Base-by-base conservation (phyloP, 768 basidiomycete species). In the Xerocomus potaroensis region DNA sequence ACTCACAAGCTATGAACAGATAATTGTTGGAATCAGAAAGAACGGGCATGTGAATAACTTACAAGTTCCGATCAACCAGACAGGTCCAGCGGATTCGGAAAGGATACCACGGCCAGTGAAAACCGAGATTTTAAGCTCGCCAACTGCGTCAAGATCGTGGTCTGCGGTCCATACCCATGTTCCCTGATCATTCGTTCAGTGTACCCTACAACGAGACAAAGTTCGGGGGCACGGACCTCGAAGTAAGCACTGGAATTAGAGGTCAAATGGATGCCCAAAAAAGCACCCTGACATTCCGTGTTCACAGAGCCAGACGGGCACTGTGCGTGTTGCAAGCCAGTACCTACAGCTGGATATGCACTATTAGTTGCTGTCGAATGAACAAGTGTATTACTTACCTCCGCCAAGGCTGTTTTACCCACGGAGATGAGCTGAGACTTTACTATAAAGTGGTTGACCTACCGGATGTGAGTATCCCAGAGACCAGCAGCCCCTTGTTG, bases 131-230 rank as follows among this genome's bases (percentile, higher is more conserved):
- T 79, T 76, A 15, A 69, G 67, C 24, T 72, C 57, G 8, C 67
- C 65, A 42, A 81, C 77, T 15, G 86, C 64, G 47, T 87, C 81
- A 1, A 61, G 5, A 31, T 61, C 59, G 54, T 91, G 88, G 54
- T 91, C 89, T 11, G 87, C 85, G 5, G 78, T 67, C 88, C 88
- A 91, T 2, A 87, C 75, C 88, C 87, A 90, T 12, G 79, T 75
- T 3, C 82, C 84, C 81, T 84, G 44, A 21, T 26, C 12, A 23
- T 35, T 31, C 18, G 27, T 29, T 53, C 12, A 50, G 19, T 45
- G 5, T 4, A 32, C 7, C 8, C 5, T 0, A 4, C 8, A 33
- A n/a, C 0, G 11, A 16, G 14, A 15, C 36, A 24, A 0, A 4
- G 8, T 26, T 27, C n/a, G 10, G 40, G 8, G 11, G 6, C 14